A percentile compares a stretch with the other conserved stretches of the same genome.
phyloP scores from a whole-genome alignment of 345 rosid species.

The Eutrema heterophyllum region DNA sequence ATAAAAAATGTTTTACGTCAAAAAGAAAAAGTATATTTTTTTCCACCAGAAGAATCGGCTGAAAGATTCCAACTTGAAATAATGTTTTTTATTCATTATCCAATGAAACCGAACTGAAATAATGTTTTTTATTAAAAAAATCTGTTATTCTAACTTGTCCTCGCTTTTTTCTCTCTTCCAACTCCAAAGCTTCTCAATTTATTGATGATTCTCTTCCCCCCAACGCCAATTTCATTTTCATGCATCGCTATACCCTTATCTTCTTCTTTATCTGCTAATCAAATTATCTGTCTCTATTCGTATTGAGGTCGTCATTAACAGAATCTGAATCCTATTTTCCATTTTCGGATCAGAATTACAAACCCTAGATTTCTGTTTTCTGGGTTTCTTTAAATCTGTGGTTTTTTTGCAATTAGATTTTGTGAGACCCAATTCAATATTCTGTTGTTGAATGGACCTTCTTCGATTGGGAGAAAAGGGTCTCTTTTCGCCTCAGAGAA shows the following conservation, averaged over 20 bases:
- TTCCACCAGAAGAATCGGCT: background rate
- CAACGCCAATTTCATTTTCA: constrained; percentile 16
- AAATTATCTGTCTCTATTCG: background rate
- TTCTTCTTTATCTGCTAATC: constrained; percentile 3
- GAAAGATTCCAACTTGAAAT: background rate
- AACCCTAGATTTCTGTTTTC: background rate
- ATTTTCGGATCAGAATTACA: background rate
- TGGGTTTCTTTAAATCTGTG: background rate
- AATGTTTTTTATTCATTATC: background rate
- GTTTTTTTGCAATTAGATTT: background rate
- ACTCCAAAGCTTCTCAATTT: background rate
- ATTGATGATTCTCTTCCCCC: background rate
- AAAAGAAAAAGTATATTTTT: no score
- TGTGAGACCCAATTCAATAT: background rate
- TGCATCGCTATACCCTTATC: constrained; percentile 12
- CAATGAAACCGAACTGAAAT: constrained; percentile 8
- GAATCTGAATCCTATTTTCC: background rate
- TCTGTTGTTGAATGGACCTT: constrained; percentile 44
- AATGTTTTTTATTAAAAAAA: background rate
- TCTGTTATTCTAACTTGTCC: constrained; percentile 12
- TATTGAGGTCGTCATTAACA: background rate
- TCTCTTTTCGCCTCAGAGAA: constrained; percentile 40
- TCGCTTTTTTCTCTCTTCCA: background rate
- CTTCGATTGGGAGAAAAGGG: constrained; percentile 40
- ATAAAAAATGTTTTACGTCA: no score